phyloP scores from a whole-genome alignment of 2,329 filamentous ascomycete species.

The Aspergillus melleus region DNA sequence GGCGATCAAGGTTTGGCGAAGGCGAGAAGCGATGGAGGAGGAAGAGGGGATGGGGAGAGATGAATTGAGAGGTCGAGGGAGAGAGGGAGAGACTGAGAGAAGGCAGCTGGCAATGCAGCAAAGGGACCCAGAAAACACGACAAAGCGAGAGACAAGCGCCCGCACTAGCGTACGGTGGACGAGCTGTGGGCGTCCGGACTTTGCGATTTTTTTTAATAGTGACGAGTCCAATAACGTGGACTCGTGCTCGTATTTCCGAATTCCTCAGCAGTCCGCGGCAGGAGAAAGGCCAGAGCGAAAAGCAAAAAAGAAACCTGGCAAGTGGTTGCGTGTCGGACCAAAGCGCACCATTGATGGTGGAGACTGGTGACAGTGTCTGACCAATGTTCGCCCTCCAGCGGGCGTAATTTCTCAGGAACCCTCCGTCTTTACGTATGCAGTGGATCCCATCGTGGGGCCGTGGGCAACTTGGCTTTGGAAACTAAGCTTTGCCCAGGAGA shows the following conservation, averaged over 20 bases:
- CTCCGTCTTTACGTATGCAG: conserved; percentile 7
- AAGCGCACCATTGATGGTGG: conserved; percentile 1
- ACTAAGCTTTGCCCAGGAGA: conserved; percentile 6
- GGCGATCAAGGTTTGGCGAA: not conserved
- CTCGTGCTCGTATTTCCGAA: too few relatives aligned
- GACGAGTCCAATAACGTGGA: too few relatives aligned
- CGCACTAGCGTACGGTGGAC: too few relatives aligned
- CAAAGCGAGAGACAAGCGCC: not conserved
- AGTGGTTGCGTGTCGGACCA: conserved; percentile 7
- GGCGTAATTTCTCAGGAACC: not conserved
- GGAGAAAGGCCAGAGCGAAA: not conserved
- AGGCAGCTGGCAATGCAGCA: not conserved
- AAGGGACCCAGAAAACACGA: not conserved
- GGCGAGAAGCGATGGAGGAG: not conserved
- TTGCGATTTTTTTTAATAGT: too few relatives aligned
- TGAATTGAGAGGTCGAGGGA: not conserved
- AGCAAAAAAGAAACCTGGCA: not conserved
- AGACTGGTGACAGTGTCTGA: not conserved
- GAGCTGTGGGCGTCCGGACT: too few relatives aligned
- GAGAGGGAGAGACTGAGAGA: not conserved
- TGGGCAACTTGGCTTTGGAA: conserved; percentile 1
- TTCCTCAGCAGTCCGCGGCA: not conserved
- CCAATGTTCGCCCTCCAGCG: not conserved
- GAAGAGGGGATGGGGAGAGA: not conserved
- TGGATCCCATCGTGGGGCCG: conserved; percentile 5